A percentile compares a stretch with the other conserved stretches of the same genome.
Evolutionary conservation across 768 basidiomycete species (phyloP).

Genomic region (Lactarius indigo): DNA sequence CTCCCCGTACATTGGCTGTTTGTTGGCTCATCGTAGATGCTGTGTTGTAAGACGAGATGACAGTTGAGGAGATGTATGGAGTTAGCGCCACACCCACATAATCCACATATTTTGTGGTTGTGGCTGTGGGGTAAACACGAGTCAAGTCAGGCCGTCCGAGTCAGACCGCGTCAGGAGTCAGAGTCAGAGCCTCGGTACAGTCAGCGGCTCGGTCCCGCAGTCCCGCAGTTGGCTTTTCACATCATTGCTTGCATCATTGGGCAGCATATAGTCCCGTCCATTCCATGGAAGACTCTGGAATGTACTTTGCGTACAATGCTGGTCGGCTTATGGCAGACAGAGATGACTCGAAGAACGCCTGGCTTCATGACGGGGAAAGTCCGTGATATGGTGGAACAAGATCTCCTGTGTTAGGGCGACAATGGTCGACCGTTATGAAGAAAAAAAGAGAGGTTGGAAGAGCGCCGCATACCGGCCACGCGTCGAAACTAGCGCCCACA

Average conservation of each 20-base stretch:
- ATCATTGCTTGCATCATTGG: background rate
- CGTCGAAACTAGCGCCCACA: background rate
- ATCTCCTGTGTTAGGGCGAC: background rate
- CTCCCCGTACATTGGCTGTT: background rate
- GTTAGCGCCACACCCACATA: background rate
- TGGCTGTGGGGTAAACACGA: no score
- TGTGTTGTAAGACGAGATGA: background rate
- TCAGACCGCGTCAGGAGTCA: background rate
- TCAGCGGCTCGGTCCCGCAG: background rate
- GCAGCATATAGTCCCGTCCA: background rate
- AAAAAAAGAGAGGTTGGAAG: background rate
- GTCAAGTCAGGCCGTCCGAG: background rate
- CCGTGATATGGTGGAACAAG: background rate
- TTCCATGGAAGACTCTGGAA: background rate
- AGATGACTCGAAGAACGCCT: background rate
- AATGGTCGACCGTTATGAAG: background rate
- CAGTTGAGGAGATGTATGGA: background rate
- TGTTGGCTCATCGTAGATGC: background rate
- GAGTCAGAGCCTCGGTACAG: background rate
- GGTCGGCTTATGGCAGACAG: background rate
- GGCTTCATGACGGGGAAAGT: background rate
- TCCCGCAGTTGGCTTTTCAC: background rate
- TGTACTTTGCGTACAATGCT: background rate
- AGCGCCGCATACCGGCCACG: background rate
- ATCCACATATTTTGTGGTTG: background rate